Conservation (phyloP, 768 basidiomycete genomes). For the Suillus spraguei region DNA sequence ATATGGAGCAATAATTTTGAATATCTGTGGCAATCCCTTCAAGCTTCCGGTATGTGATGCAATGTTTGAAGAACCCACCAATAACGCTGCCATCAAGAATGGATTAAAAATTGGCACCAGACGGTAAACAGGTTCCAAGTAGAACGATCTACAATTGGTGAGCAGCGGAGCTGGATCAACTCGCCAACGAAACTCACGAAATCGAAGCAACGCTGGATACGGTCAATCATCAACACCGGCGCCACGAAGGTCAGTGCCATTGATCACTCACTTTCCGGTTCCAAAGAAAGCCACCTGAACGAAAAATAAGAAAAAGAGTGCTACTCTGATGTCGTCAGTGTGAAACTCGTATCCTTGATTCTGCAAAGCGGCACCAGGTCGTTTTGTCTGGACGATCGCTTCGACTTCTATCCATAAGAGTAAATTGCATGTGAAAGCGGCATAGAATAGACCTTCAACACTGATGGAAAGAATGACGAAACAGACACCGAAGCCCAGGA, state of each 20-base stretch:
- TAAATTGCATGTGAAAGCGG: constrained; percentile 65
- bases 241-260: neutral
- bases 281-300: constrained; percentile 89
- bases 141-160: constrained; percentile 61
- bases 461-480: constrained; percentile 84
- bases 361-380: constrained; percentile 4
- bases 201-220: constrained; percentile 73
- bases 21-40: constrained; percentile 48
- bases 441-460: constrained; percentile 79
- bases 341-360: constrained; percentile 44
- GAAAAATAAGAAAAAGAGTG: constrained; percentile 83
- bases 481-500: constrained; percentile 72
- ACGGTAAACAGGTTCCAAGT: constrained; percentile 86
- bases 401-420: constrained; percentile 73
- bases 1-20: constrained; percentile 84
- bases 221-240: constrained; percentile 7
- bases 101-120: constrained; percentile 85
- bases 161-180: neutral
- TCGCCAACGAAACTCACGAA: constrained; percentile 50
- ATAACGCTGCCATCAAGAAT: constrained; percentile 75
- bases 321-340: constrained; percentile 69
- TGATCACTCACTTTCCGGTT: constrained; percentile 68
- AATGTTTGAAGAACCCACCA: constrained; percentile 44
- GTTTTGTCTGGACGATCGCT: constrained; percentile 25
- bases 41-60: neutral